Conservation (phyloP, 768 basidiomycete genomes). For the Tubosaeta sp. region DNA sequence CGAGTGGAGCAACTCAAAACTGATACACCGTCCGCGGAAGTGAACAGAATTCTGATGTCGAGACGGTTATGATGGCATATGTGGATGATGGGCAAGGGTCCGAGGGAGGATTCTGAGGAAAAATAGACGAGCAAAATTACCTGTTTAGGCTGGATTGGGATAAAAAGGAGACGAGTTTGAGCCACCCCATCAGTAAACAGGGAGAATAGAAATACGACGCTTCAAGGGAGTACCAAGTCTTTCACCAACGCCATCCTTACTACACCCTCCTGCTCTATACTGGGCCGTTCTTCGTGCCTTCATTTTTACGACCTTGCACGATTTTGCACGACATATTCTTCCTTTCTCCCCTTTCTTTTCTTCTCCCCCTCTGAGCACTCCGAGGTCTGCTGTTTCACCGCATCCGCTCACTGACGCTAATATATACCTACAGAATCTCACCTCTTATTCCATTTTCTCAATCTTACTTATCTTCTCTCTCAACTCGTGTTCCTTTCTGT, state of each 20-base stretch:
- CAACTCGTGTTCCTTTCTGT: constrained; percentile 12
- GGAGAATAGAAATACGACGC: constrained; percentile 34
- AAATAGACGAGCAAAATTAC: constrained; percentile 1
- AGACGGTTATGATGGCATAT: neutral
- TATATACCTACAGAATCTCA: constrained; percentile 12
- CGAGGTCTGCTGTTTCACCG: constrained; percentile 26
- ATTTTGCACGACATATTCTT: constrained; percentile 61
- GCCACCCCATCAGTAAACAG: constrained; percentile 20
- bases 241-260: constrained; percentile 34
- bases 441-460: constrained; percentile 24
- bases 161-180: constrained; percentile 16
- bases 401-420: constrained; percentile 20
- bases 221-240: constrained; percentile 26
- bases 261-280: constrained; percentile 23
- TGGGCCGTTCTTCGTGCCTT: constrained; percentile 28
- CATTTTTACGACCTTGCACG: constrained; percentile 63
- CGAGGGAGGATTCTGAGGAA: constrained; percentile 3
- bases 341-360: constrained; percentile 38
- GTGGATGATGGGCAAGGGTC: neutral
- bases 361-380: constrained; percentile 12
- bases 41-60: neutral
- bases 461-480: constrained; percentile 23
- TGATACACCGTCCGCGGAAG: neutral
- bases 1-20: neutral
- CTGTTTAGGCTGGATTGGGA: constrained; percentile 8